These are phyloP conservation scores for Russula virescens DNA, from an alignment of 768 basidiomycete genomes.

Conservation along the genomic window DNA sequence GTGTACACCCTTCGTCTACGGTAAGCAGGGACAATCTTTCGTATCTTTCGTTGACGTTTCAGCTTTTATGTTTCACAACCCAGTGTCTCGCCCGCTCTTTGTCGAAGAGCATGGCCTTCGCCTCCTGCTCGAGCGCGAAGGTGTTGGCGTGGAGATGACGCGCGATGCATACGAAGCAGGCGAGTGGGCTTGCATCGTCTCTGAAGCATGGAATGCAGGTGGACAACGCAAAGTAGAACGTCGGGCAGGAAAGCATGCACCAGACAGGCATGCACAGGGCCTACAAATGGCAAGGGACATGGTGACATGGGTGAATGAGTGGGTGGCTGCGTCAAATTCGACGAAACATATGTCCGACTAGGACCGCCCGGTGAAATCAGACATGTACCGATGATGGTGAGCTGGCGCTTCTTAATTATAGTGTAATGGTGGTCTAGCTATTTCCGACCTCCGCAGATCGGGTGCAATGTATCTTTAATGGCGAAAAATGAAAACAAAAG, in stretches of 20 bases:
- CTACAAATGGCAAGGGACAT: constrained; percentile 43
- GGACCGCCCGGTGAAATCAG: neutral
- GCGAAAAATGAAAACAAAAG: neutral
- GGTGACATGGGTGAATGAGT: constrained; percentile 44
- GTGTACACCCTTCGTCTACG: constrained; percentile 73
- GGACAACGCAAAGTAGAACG: constrained; percentile 45
- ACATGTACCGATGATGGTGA: neutral
- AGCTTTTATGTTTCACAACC: constrained; percentile 26
- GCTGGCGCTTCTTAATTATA: neutral
- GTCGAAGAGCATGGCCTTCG: constrained; percentile 76
- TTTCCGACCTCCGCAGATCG: neutral
- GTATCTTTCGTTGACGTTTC: neutral
- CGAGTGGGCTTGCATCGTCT: constrained; percentile 58
- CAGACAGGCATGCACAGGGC: constrained; percentile 40
- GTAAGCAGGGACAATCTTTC: constrained; percentile 33
- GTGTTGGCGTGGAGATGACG: constrained; percentile 63
- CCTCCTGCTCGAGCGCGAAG: constrained; percentile 54
- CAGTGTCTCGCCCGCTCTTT: constrained; percentile 74
- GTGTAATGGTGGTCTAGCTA: neutral
- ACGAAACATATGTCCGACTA: neutral
- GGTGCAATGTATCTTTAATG: constrained; percentile 1
- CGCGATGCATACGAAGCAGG: constrained; percentile 64
- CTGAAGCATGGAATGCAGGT: constrained; percentile 53
- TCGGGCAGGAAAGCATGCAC: constrained; percentile 36
- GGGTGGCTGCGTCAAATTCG: constrained; percentile 20